Evolutionary conservation across 345 rosid species (phyloP).

Genomic region (Adansonia digitata): DNA sequence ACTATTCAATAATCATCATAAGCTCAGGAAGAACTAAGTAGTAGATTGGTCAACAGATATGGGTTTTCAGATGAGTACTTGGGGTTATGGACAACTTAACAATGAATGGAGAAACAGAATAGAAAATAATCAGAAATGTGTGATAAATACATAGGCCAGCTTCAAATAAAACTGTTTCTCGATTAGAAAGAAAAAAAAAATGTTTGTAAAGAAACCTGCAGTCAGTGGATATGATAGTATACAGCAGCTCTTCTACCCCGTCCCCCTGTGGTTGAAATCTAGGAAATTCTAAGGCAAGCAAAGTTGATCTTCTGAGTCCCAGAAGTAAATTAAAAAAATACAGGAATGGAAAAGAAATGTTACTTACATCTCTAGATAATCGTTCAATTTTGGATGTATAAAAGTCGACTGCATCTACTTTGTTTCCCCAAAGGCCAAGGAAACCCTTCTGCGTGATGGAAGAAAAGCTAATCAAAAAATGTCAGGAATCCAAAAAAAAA

Average conservation of each 20-base stretch:
- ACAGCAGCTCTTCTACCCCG: not conserved
- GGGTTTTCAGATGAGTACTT: not conserved
- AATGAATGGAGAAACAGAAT: not conserved
- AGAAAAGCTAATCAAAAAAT: constrained; percentile 6
- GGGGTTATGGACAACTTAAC: not conserved
- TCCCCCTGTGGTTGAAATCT: not conserved
- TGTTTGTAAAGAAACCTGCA: not conserved
- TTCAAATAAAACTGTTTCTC: not conserved
- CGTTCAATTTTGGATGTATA: constrained; percentile 56
- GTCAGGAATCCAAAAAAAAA: constrained; percentile 11
- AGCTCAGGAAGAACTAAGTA: not conserved
- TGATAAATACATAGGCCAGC: not conserved
- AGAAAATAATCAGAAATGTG: not conserved
- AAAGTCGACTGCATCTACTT: constrained; percentile 72
- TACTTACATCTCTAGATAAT: constrained; percentile 51
- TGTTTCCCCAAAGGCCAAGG: constrained; percentile 66
- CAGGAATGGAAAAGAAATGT: not conserved
- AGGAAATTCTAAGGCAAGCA: not conserved
- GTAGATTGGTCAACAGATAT: not conserved
- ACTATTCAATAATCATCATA: not conserved
- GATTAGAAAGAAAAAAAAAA: not conserved
- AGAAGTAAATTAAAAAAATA: not conserved
- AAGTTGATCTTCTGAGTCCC: not conserved
- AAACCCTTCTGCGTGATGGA: constrained; percentile 51
- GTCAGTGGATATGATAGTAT: not conserved